These are phyloP conservation scores for Trypanosoma platydactyli DNA, from an alignment of 208 protist species.

Conservation along the genomic window DNA sequence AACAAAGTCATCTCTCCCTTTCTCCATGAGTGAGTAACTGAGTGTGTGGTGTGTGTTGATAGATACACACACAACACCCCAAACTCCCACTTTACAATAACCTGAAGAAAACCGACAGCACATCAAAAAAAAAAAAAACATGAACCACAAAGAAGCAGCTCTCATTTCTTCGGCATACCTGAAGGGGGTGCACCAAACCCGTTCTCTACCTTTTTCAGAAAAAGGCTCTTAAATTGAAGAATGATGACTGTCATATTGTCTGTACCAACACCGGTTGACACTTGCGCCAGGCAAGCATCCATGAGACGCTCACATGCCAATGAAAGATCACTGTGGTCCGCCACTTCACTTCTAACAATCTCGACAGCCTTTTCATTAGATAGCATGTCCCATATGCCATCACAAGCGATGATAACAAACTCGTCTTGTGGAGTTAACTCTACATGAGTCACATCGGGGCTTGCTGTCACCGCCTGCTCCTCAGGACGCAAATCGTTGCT, in stretches of 20 bases:
- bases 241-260: conserved; percentile 93
- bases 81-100: neutral
- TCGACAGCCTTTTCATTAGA: conserved; percentile 87
- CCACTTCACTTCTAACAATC: conserved; percentile 87
- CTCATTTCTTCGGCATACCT: conserved; percentile 11
- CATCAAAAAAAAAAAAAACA: neutral
- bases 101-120: neutral
- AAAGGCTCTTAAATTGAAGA: conserved; percentile 88
- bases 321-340: conserved; percentile 80
- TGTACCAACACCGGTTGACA: conserved; percentile 69
- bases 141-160: conserved; percentile 1
- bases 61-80: neutral
- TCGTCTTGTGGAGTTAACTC: conserved; percentile 85
- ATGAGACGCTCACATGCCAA: conserved; percentile 86
- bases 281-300: conserved; percentile 72
- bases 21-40: conserved; percentile 16
- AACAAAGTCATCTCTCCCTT: conserved; percentile 4
- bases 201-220: conserved; percentile 76
- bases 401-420: conserved; percentile 93
- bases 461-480: conserved; percentile 71
- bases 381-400: conserved; percentile 94
- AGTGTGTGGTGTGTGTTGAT: neutral
- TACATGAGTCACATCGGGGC: conserved; percentile 72
- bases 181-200: conserved; percentile 33
- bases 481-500: conserved; percentile 68